Evolutionary conservation across 371 early-diverging fungal species (phyloP), one percentile per base, ranked within the genome.

Genomic region (Mucor ambiguus): DNA sequence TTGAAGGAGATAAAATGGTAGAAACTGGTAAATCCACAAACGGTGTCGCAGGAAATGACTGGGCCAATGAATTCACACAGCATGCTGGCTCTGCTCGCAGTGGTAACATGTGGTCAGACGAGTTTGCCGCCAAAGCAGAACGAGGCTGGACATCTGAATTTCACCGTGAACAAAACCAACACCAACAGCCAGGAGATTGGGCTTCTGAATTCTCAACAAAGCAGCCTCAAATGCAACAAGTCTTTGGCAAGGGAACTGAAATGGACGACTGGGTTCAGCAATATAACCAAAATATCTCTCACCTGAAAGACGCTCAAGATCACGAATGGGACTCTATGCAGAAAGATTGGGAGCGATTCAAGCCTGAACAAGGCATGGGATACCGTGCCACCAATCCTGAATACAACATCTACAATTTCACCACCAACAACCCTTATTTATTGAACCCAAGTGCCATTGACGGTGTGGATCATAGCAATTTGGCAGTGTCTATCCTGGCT

Each of bases 401-500:
- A 49, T 92, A 90, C 77, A 85, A 85, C 28, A 76, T 79, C 10
- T 97, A 97, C 73, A 79, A 78, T 37, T 98, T 97, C 77, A 79
- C 87, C 6, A 77, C 82, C 30, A 83, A 85, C 64, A 97, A 97
- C 72, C 95, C 93, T 0, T 98, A 88, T 69, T 63, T 92, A 18
- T 57, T 76, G 10, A 54, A 74, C 35, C 80, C 81, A 20, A 64
- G 75, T 24, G 75, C 75, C 11, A 78, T 89, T 52, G 75, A 86
- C 11, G 69, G 72, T 10, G 71, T 70, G 20, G 74, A 85, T 8
- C 37, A 94, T 71, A 77, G 83, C 56, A 81, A 82, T 37, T 83
- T 98, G 4, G 82, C 92, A 9, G 96, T 96, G 49, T 85, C 94
- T 1, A 94, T 96, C 35, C 79, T 97, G 56, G 95, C 96, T 1